A percentile compares a stretch with the other conserved stretches of the same genome.
These are phyloP conservation scores for Lachnellula arida DNA, from an alignment of 2,329 filamentous ascomycete species.

Conservation along the genomic window DNA sequence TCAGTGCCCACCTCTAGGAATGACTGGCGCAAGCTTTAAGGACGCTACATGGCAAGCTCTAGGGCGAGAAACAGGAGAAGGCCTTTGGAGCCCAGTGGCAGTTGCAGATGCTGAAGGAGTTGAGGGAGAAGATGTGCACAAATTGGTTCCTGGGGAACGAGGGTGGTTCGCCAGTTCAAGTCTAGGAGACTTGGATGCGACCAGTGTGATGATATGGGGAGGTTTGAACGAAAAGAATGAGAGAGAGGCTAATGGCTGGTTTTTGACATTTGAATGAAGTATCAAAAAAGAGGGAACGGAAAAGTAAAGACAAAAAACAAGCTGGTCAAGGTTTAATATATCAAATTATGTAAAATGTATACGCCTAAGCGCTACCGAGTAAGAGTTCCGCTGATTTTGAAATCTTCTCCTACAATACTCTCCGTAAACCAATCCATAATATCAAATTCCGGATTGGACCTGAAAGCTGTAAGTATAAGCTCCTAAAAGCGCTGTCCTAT, in stretches of 20 bases:
- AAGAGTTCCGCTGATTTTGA: no score
- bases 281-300: no score
- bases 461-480: no score
- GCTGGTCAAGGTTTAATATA: no score
- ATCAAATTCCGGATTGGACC: no score
- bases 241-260: slow-evolving; percentile 59
- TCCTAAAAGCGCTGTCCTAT: no score
- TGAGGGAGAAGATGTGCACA: slow-evolving; percentile 38
- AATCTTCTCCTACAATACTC: no score
- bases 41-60: slow-evolving; percentile 50
- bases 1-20: slow-evolving; percentile 51
- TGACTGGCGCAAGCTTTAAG: slow-evolving; percentile 51
- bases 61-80: slow-evolving; percentile 51
- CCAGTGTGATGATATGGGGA: slow-evolving; percentile 56
- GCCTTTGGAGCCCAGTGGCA: slow-evolving; percentile 52
- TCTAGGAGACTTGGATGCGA: slow-evolving; percentile 55
- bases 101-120: slow-evolving; percentile 44
- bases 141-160: slow-evolving; percentile 46
- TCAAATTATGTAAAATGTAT: no score
- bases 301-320: no score
- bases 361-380: no score
- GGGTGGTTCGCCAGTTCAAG: slow-evolving; percentile 55
- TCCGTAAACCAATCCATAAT: no score
- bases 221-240: slow-evolving; percentile 49
- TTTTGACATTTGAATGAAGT: slow-evolving; percentile 48